Conservation (phyloP, 1,284 basidiomycete species). For the Schizophyllum amplum region DNA sequence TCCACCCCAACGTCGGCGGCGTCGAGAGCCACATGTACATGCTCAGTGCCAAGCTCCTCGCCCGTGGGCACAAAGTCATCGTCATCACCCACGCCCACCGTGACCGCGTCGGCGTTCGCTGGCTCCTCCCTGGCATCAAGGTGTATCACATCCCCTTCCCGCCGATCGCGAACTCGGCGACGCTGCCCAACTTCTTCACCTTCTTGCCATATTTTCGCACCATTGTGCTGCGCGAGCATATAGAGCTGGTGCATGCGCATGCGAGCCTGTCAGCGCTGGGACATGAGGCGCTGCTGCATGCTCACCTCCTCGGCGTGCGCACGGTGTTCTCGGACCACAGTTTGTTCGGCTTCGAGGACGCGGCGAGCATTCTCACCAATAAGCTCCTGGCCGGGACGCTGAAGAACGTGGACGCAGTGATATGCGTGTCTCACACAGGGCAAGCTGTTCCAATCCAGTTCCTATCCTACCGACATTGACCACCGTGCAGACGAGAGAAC, state of each 20-base stretch:
- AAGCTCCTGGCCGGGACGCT: conserved; percentile 86
- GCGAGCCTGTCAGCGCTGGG: conserved; percentile 86
- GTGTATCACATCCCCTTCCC: conserved; percentile 92
- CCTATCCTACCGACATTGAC: not conserved
- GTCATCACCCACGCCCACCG: conserved; percentile 95
- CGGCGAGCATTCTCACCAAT: conserved; percentile 94
- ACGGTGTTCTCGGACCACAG: conserved; percentile 97
- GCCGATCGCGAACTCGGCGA: conserved; percentile 85
- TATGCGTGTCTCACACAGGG: conserved; percentile 98
- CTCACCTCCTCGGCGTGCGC: conserved; percentile 75
- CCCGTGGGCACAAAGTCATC: conserved; percentile 85
- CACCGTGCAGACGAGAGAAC: conserved; percentile 71
- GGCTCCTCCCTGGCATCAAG: conserved; percentile 81
- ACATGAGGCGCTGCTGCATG: conserved; percentile 89
- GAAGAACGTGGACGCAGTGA: conserved; percentile 87
- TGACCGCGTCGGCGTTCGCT: conserved; percentile 82
- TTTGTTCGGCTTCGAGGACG: conserved; percentile 93
- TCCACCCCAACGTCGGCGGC: conserved; percentile 90
- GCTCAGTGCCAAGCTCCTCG: conserved; percentile 78
- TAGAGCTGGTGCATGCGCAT: conserved; percentile 89
- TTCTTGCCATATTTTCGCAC: conserved; percentile 87
- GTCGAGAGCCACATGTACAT: conserved; percentile 97
- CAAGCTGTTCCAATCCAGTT: conserved; percentile 27
- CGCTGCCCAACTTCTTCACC: conserved; percentile 90
- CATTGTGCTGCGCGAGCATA: conserved; percentile 82